Conservation (phyloP, 2,329 filamentous ascomycete species). For the Penicillium sp. region DNA sequence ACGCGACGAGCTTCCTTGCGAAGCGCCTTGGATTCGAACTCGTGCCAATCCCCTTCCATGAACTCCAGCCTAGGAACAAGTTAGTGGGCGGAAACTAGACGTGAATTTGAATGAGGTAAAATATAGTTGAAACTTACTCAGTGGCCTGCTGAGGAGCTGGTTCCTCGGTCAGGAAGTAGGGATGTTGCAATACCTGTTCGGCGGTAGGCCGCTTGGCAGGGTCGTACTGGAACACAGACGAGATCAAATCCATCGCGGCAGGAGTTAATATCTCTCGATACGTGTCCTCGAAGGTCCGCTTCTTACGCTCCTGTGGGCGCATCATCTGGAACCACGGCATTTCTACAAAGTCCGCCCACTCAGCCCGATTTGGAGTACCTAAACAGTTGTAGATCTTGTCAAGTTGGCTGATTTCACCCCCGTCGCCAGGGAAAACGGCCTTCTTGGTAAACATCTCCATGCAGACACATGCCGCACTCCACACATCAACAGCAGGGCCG, state of each 20-base stretch:
- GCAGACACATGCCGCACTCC: conserved; percentile 96
- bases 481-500: conserved; percentile 86
- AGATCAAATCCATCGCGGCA: conserved; percentile 78
- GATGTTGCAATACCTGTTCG: conserved; percentile 78
- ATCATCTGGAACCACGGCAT: conserved; percentile 98
- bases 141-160: conserved; percentile 74
- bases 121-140: conserved; percentile 62
- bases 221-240: conserved; percentile 86
- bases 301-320: conserved; percentile 71
- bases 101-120: not conserved
- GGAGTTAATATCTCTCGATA: conserved; percentile 77
- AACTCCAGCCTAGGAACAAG: conserved; percentile 62
- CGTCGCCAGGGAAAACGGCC: conserved; percentile 93
- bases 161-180: conserved; percentile 84
- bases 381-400: conserved; percentile 95
- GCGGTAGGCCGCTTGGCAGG: conserved; percentile 80
- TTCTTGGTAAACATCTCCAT: conserved; percentile 94
- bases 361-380: conserved; percentile 78
- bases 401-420: conserved; percentile 91
- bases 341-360: conserved; percentile 89
- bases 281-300: conserved; percentile 76
- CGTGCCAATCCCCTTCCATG: conserved; percentile 94
- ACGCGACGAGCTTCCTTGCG: conserved; percentile 68
- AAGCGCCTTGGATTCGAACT: conserved; percentile 94
- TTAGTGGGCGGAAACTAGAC: conserved; percentile 1